Base-by-base conservation (phyloP, 371 early-diverging fungal species). In the Lichtheimia corymbifera region DNA sequence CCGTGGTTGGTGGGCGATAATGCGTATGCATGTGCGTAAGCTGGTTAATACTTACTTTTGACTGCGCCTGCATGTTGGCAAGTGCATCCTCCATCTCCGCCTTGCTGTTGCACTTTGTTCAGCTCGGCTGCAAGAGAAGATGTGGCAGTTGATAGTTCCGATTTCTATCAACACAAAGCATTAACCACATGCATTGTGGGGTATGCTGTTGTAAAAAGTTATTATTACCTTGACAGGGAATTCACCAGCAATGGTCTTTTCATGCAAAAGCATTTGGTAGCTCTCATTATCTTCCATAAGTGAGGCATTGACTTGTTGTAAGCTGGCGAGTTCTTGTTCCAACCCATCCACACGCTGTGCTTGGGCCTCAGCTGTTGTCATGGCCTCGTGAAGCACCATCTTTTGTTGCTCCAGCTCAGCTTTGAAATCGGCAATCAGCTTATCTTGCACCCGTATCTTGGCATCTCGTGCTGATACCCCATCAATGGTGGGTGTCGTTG, bases 201-300 rank as follows among this genome's bases (percentile, higher is more conserved):
- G 44, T 15, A 50, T n/a, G n/a, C n/a, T n/a, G n/a, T n/a, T n/a
- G n/a, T n/a, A n/a, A n/a, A n/a, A n/a, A n/a, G n/a, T n/a, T n/a
- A n/a, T n/a, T n/a, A n/a, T n/a, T 67, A 67, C 67, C 60, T 63
- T 75, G 35, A 35, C 35, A 60, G 77, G 74, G 52, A 88, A 82
- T 59, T 89, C 90, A 57, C 92, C 93, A 63, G 80, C 85, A 72
- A 91, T 86, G 3, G 92, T 89, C 64, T 85, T 88, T 73, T 92
- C 90, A 58, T 89, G 89, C 66, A 92, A 63, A 50, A 94, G 72
- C 35, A 89, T 70, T 68, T 93, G 93, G 73, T 87, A 92, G 47
- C 89, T 83, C 72, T 93, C 94, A 70, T 89, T 92, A 50, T 93
- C 94, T 62, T 93, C 92, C 87, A 87, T 86, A 52, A 93, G 70